A percentile compares a stretch with the other conserved stretches of the same genome.
These are phyloP conservation scores for Rhizophlyctis rosea DNA, from an alignment of 192 early-diverging fungal genomes.

Conservation along the genomic window DNA sequence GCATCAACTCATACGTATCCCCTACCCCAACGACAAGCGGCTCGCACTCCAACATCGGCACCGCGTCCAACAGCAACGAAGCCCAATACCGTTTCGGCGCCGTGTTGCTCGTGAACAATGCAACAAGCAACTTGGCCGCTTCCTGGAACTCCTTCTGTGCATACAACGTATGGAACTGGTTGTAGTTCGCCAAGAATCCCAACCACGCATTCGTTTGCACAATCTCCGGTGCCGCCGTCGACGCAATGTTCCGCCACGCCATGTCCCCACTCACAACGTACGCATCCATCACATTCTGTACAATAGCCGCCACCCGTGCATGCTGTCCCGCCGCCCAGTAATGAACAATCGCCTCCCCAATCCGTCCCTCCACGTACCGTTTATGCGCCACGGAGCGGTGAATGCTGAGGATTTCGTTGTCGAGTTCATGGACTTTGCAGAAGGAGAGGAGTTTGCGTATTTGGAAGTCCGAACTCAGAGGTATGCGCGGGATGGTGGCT, in stretches of 20 bases:
- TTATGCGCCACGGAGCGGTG: conserved; percentile 48
- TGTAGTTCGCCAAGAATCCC: conserved; percentile 54
- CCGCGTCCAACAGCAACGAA: conserved; percentile 52
- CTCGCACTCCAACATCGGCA: conserved; percentile 62
- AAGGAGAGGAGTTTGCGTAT: conserved; percentile 52
- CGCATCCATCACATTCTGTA: conserved; percentile 52
- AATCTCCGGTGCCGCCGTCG: conserved; percentile 28
- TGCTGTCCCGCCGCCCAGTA: conserved; percentile 53
- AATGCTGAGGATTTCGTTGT: conserved; percentile 28
- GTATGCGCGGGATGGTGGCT: conserved; percentile 42
- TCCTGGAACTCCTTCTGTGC: conserved; percentile 18
- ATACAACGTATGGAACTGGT: conserved; percentile 55
- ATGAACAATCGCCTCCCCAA: conserved; percentile 61
- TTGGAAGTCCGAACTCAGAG: conserved; percentile 47
- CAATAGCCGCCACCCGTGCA: conserved; percentile 46
- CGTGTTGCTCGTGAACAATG: conserved; percentile 32
- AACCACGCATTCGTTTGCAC: conserved; percentile 41
- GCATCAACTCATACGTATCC: conserved; percentile 65
- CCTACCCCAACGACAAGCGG: conserved; percentile 50
- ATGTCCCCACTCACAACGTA: conserved; percentile 46
- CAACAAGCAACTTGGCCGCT: conserved; percentile 47
- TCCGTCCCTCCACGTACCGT: conserved; percentile 49
- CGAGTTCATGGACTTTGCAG: conserved; percentile 42
- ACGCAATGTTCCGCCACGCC: conserved; percentile 26
- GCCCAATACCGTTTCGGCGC: conserved; percentile 52